phyloP scores from a whole-genome alignment of 2,329 filamentous ascomycete genomes.

The Xylaria sp. region DNA sequence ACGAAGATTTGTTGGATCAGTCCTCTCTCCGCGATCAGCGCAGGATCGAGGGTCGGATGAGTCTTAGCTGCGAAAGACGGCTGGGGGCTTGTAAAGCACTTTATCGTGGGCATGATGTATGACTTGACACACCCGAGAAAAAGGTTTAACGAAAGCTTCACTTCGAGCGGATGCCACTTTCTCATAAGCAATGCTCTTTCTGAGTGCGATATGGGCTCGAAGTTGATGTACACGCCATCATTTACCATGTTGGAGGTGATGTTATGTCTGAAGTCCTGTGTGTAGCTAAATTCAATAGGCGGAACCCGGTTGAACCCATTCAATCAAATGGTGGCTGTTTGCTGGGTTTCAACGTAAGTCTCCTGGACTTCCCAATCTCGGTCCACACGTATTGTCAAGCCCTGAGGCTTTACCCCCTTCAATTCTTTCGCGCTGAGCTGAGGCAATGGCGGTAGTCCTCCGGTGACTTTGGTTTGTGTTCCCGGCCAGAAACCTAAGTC shows the following conservation, averaged over 20 bases:
- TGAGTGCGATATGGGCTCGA: neutral
- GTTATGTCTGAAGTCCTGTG: neutral
- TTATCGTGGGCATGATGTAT: neutral
- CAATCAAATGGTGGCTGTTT: neutral
- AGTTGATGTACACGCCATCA: neutral
- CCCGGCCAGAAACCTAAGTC: conserved; percentile 12
- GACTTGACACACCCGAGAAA: too few species aligned
- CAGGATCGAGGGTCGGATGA: neutral
- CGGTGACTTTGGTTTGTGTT: conserved; percentile 22
- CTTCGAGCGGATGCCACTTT: neutral
- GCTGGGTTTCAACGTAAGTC: neutral
- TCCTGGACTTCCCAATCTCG: neutral
- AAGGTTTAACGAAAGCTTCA: too few species aligned
- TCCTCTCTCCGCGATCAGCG: too few species aligned
- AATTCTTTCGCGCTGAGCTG: neutral
- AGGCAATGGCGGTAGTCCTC: conserved; percentile 6
- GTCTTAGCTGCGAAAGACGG: too few species aligned
- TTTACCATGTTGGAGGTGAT: neutral
- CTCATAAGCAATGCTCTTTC: neutral
- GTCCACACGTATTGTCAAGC: conserved; percentile 14
- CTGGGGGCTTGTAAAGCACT: neutral
- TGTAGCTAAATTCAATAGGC: neutral
- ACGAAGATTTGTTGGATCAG: too few species aligned
- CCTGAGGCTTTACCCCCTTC: neutral
- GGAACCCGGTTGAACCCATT: neutral